Percentiles rank a stretch among this genome's conserved stretches.
phyloP scores from a whole-genome alignment of 768 basidiomycete species.

The Gloeopeniophorella convolvens region DNA sequence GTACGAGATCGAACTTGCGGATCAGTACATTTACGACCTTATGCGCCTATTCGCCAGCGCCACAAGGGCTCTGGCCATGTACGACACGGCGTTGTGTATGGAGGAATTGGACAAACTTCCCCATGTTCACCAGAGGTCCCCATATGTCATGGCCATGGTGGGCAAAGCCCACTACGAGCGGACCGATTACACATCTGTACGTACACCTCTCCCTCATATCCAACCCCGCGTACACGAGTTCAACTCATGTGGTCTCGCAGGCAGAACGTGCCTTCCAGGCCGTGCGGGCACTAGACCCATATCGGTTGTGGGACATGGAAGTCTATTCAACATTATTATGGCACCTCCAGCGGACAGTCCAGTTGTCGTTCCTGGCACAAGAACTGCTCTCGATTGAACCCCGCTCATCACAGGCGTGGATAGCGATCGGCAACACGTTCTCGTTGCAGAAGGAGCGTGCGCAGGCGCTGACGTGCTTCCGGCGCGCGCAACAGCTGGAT shows the following conservation, averaged over 20 bases:
- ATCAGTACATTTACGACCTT: conserved; percentile 76
- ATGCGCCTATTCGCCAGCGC: conserved; percentile 79
- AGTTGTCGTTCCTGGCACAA: conserved; percentile 89
- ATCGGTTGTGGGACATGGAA: conserved; percentile 89
- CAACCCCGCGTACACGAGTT: neutral
- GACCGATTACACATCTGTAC: conserved; percentile 81
- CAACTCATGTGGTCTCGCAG: conserved; percentile 36
- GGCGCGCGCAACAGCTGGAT: conserved; percentile 84
- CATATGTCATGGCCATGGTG: conserved; percentile 74
- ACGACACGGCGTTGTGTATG: conserved; percentile 69
- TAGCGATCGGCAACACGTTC: conserved; percentile 93
- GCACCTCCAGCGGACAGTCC: conserved; percentile 82
- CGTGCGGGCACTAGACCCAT: conserved; percentile 80
- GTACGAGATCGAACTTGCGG: conserved; percentile 67
- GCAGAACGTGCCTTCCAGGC: conserved; percentile 86
- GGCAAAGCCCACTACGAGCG: conserved; percentile 88
- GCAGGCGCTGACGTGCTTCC: conserved; percentile 91
- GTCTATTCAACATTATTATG: conserved; percentile 93
- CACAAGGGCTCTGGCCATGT: conserved; percentile 63
- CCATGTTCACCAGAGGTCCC: conserved; percentile 60
- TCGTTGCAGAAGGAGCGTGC: conserved; percentile 91
- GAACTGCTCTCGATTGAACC: conserved; percentile 81
- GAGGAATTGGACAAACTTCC: conserved; percentile 75
- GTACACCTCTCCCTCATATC: conserved; percentile 26
- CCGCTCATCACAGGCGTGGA: conserved; percentile 87